Evolutionary conservation across 1,139 yeast species (phyloP), one percentile per base, ranked within the genome.

Genomic region (Hyphopichia burtonii): DNA sequence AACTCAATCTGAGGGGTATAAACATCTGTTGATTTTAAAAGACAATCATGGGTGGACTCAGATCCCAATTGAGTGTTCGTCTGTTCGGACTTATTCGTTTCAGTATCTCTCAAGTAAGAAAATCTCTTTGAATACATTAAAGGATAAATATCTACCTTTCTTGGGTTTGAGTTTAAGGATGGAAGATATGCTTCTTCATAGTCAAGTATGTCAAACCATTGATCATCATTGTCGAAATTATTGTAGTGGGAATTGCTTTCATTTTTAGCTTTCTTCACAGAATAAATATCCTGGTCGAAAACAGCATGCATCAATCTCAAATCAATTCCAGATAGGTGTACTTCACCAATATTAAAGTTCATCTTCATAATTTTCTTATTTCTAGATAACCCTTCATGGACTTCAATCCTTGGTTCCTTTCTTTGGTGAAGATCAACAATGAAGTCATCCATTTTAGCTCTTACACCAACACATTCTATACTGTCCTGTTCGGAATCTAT

Each of bases 401-500:
- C 54, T 22, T 60, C 55, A 8, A 65, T 54, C 18, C 64, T 52
- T 12, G 70, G 65, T 45, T 73, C 77, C 42, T 68, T 72, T 30
- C 75, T 53, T 51, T 86, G 77, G 46, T 71, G 76, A 23, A 73
- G 55, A 49, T 72, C 78, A 10, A 73, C 74, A 30, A 62, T 52
- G 47, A 73, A 71, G 11, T 58, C 59, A 34, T 67, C 67, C 53
- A 72, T 65, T 48, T 64, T 71, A 3, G 72, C 77, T 39, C 73
- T 53, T 9, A 72, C 39, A 3, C 79, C 79, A 37, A 65, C 59
- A 48, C 72, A 69, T 38, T 68, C 66, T 16, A 67, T 53, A 30
- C 46, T 51, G 35, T 68, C 71, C 4, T 52, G 51, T 22, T 54
- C 54, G 10, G 49, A 41, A 36, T 52, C 56, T 18, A 52, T 38